phyloP scores from a whole-genome alignment of 176 grass and related monocot species.

The Tillandsia leiboldiana region DNA sequence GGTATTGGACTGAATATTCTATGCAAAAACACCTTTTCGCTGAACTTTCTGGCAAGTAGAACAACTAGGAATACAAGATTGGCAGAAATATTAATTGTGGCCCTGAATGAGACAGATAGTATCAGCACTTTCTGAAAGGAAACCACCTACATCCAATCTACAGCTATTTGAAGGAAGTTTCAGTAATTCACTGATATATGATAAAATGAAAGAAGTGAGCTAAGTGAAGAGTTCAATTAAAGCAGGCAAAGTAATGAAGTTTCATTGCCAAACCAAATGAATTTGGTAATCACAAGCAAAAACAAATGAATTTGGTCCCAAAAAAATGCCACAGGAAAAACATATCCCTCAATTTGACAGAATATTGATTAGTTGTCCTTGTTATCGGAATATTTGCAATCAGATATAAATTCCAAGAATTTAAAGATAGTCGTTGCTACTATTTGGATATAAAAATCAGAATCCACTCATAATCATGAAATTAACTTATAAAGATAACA shows the following conservation, averaged over 20 bases:
- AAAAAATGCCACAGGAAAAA: no score
- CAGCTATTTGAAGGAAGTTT: not conserved
- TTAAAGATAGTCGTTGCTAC: not conserved
- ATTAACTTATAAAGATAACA: not conserved
- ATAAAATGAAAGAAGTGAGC: not conserved
- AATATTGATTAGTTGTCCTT: not conserved
- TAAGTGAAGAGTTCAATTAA: no score
- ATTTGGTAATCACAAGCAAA: no score
- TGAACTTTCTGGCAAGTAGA: conserved; percentile 31
- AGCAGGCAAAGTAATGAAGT: no score
- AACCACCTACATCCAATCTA: conserved; percentile 5
- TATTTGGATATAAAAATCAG: not conserved
- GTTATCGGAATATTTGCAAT: not conserved
- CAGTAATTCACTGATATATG: not conserved
- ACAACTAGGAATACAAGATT: conserved; percentile 36
- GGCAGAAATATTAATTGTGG: conserved; percentile 59
- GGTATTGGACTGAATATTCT: conserved; percentile 33
- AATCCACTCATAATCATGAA: not conserved
- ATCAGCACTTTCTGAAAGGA: conserved; percentile 9
- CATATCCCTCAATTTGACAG: not conserved
- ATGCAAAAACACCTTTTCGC: conserved; percentile 36
- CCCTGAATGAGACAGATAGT: conserved; percentile 45
- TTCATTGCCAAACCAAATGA: no score
- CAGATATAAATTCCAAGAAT: not conserved
- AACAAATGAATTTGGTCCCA: no score